Base-by-base conservation (phyloP, 805 yeast species). In the Cyberlindnera xishuangbannaensis region DNA sequence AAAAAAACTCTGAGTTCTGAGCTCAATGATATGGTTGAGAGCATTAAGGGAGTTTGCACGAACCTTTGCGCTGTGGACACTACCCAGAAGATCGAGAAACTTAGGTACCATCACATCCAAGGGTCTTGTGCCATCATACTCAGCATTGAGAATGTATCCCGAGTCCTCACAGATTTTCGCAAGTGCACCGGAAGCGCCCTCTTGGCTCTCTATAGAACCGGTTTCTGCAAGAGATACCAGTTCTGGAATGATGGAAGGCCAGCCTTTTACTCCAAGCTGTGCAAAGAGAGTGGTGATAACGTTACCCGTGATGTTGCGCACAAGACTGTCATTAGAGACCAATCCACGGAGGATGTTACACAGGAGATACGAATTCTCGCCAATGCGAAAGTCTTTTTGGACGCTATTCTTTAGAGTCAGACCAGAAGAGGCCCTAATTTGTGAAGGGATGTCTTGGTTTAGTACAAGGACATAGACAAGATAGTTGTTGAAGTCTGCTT, bases 91-190 rank as follows among this genome's bases (percentile, higher is more conserved):
- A 33, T 67, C 61, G 28, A 87, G 59, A 34, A 87, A 74, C 33
- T 71, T 69, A 12, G 83, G 80, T 17, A 85, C 67, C 64, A 90
- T 65, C 37, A 67, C 71, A 33, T 73, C 76, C 43, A 82, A 62
- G 0, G 95, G 95, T 35, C 77, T 62, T 37, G 73, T 71, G 5
- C 83, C 82, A 35, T 71, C 65, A 58, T 75, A 73, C 38, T 77
- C 82, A 31, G 67, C 58, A 51, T 84, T 87, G 38, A 92, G 69
- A 23, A 71, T 59, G 28, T 64, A 62, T 7, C 78, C 76, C 18
- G 84, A 76, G 59, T 92, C 98, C 55, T 92, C 98, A 64, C 95
- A 85, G 31, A 92, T 82, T 56, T 88, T 86, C 24, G 82, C 68
- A 40, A 92, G 64, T 0, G 97, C 88, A 43, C 82, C 69, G 57